phyloP scores from a whole-genome alignment of 83 land plant species.

The Thuja plicata region DNA sequence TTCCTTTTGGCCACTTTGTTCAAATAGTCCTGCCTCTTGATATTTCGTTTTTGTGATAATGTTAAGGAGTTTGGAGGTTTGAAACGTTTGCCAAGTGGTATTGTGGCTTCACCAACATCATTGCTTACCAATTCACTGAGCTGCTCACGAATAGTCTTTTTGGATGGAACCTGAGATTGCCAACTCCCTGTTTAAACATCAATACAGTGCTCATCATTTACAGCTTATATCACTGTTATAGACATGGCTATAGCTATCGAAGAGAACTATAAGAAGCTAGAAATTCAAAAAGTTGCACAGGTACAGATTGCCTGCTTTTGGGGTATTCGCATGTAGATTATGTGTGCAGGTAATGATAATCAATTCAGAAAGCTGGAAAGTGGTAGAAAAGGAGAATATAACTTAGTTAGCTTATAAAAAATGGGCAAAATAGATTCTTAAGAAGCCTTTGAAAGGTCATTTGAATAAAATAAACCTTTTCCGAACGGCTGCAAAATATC shows the following conservation, averaged over 20 bases:
- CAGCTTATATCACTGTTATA: not conserved
- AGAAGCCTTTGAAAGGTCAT: not conserved
- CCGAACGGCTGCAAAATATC: not conserved
- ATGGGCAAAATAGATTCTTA: not conserved
- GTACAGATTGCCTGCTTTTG: not conserved
- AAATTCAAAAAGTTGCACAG: not conserved
- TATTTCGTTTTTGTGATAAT: constrained; percentile 86
- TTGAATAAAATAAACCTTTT: not conserved
- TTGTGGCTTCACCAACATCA: constrained; percentile 49
- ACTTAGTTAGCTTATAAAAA: not conserved
- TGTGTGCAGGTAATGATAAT: not conserved
- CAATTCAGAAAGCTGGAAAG: not conserved
- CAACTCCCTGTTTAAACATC: constrained; percentile 22
- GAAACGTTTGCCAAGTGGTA: constrained; percentile 66
- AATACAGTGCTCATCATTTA: not conserved
- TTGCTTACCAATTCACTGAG: constrained; percentile 49
- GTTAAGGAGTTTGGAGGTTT: constrained; percentile 53
- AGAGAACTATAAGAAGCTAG: not conserved
- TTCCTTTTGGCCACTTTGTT: constrained; percentile 76
- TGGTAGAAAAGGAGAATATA: not conserved
- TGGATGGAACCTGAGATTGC: constrained; percentile 27
- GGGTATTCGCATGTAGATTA: not conserved
- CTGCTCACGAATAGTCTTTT: constrained; percentile 72
- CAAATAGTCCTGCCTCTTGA: constrained; percentile 84
- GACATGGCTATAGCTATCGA: not conserved